Evolutionary conservation across 345 rosid genomes (phyloP).

Genomic region (Anastatica hierochuntica): DNA sequence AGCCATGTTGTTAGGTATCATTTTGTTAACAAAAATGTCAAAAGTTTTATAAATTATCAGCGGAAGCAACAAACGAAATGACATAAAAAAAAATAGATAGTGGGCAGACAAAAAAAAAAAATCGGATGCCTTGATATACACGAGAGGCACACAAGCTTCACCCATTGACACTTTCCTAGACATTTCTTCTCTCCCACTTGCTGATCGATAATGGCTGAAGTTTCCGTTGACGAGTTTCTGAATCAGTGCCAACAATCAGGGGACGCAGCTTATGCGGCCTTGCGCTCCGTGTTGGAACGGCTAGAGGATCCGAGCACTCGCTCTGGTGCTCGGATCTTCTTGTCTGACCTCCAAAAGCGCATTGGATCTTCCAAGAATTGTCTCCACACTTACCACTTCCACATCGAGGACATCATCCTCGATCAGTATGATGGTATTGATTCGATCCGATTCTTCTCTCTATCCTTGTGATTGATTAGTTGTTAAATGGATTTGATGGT

Average conservation of each 20-base stretch:
- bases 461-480: neutral
- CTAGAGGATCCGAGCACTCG: slow-evolving; percentile 69
- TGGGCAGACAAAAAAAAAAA: too few species aligned
- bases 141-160: too few species aligned
- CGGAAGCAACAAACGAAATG: too few species aligned
- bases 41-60: too few species aligned
- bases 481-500: too few species aligned
- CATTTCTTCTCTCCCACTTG: too few species aligned
- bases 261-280: slow-evolving; percentile 71
- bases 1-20: too few species aligned
- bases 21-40: too few species aligned
- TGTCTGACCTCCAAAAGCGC: slow-evolving; percentile 47
- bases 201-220: slow-evolving; percentile 8
- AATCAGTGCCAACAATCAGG: slow-evolving; percentile 71
- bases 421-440: slow-evolving; percentile 58
- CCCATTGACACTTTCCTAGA: too few species aligned
- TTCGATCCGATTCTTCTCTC: neutral
- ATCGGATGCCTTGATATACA: too few species aligned
- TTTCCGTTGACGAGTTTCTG: slow-evolving; percentile 52
- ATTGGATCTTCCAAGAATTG: slow-evolving; percentile 48
- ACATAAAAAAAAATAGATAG: too few species aligned
- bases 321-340: slow-evolving; percentile 51
- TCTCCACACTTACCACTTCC: slow-evolving; percentile 60
- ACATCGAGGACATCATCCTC: slow-evolving; percentile 60
- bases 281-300: slow-evolving; percentile 54